Percentiles rank a stretch among this genome's conserved stretches.
Evolutionary conservation across 2,329 filamentous ascomycete species (phyloP).

Genomic region (Tolypocladium album): DNA sequence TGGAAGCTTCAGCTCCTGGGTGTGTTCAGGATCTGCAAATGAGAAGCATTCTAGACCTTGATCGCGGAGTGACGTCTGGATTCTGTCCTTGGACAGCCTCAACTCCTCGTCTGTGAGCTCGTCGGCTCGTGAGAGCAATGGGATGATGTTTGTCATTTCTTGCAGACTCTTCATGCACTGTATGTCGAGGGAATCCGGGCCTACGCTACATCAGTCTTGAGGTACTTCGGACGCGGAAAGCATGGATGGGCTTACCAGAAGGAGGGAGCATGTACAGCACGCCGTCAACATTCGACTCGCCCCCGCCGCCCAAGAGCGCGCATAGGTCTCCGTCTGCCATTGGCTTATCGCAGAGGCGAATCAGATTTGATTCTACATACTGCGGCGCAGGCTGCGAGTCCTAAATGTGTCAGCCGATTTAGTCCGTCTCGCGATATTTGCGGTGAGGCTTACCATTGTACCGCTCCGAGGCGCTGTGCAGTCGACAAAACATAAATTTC

Average conservation of each 20-base stretch:
- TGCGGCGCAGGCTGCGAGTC: conserved; percentile 47
- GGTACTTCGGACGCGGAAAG: background rate
- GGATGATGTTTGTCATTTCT: conserved; percentile 71
- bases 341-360: conserved; percentile 32
- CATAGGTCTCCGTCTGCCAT: conserved; percentile 65
- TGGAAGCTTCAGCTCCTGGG: conserved; percentile 14
- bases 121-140: conserved; percentile 71
- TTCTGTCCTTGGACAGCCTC: conserved; percentile 44
- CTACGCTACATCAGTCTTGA: conserved; percentile 13
- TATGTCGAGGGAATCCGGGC: conserved; percentile 40
- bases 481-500: conserved; percentile 91
- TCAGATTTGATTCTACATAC: conserved; percentile 52
- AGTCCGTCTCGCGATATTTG: background rate
- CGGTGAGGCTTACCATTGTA: conserved; percentile 33
- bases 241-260: conserved; percentile 37
- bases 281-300: conserved; percentile 74
- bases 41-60: conserved; percentile 54
- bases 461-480: conserved; percentile 54
- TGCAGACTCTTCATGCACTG: conserved; percentile 61
- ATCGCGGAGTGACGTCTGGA: conserved; percentile 44
- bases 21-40: conserved; percentile 36
- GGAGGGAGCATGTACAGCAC: conserved; percentile 73
- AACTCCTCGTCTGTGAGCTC: conserved; percentile 49
- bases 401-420: conserved; percentile 11
- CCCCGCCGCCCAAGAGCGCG: conserved; percentile 67